phyloP scores from a whole-genome alignment of 2,329 filamentous ascomycete genomes.

The Orbilia brochopaga region DNA sequence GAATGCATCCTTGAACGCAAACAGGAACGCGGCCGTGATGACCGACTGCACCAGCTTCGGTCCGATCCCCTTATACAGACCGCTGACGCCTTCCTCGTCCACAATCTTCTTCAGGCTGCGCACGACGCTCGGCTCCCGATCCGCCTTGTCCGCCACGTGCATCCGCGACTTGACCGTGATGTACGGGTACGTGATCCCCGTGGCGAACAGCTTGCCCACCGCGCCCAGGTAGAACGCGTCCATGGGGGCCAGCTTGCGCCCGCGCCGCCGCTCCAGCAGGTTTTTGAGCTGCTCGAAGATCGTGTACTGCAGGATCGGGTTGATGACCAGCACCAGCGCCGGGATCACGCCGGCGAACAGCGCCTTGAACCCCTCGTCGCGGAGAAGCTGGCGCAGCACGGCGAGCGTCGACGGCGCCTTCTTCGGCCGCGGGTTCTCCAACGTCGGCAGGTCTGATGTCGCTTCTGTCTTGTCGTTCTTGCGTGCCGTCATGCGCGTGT shows the following conservation, averaged over 20 bases:
- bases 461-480: slow-evolving; percentile 65
- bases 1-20: slow-evolving; percentile 96
- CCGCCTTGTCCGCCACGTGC: slow-evolving; percentile 81
- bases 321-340: slow-evolving; percentile 91
- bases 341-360: slow-evolving; percentile 93
- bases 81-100: slow-evolving; percentile 85
- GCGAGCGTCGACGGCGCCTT: slow-evolving; percentile 75
- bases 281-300: slow-evolving; percentile 99
- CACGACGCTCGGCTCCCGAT: slow-evolving; percentile 80
- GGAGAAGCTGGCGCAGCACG: slow-evolving; percentile 79
- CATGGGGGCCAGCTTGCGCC: slow-evolving; percentile 74
- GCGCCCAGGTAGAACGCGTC: slow-evolving; percentile 91
- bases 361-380: slow-evolving; percentile 80
- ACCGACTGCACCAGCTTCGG: slow-evolving; percentile 98
- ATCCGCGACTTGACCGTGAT: slow-evolving; percentile 98
- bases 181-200: slow-evolving; percentile 93
- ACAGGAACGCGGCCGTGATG: slow-evolving; percentile 91
- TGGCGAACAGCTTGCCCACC: slow-evolving; percentile 91
- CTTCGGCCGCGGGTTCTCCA: slow-evolving; percentile 56
- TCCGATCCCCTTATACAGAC: slow-evolving; percentile 92
- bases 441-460: slow-evolving; percentile 53
- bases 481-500: slow-evolving; percentile 95
- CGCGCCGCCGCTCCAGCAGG: slow-evolving; percentile 72
- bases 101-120: slow-evolving; percentile 79
- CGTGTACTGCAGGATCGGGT: slow-evolving; percentile 97